Conservation (phyloP, 257 asterid genomes). For the Petrea volubilis region DNA sequence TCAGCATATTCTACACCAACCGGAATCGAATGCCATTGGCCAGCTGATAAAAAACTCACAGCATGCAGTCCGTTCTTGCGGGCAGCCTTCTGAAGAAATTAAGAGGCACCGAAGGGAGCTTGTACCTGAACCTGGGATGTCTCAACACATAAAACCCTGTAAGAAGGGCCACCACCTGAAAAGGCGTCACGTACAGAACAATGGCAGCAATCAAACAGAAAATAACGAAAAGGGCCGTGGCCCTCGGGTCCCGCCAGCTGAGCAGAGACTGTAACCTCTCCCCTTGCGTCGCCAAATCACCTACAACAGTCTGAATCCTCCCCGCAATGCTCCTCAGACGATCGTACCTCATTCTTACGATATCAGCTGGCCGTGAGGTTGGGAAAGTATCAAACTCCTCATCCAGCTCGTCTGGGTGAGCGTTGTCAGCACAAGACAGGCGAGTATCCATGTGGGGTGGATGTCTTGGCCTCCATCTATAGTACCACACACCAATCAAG, state of each 20-base stretch:
- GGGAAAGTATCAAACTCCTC: constrained; percentile 79
- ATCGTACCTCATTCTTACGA: constrained; percentile 68
- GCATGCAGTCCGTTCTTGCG: constrained; percentile 69
- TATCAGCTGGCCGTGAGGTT: constrained; percentile 55
- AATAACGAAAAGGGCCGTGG: constrained; percentile 60
- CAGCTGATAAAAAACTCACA: constrained; percentile 30
- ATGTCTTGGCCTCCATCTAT: constrained; percentile 70
- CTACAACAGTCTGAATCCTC: constrained; percentile 71
- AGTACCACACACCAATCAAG: constrained; percentile 68
- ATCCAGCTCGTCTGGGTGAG: constrained; percentile 60
- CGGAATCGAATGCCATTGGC: background rate
- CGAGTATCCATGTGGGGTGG: constrained; percentile 81
- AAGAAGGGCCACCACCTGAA: constrained; percentile 65
- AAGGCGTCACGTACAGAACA: constrained; percentile 65
- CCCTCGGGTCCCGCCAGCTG: constrained; percentile 86
- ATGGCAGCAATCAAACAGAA: constrained; percentile 65
- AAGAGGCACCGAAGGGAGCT: constrained; percentile 67
- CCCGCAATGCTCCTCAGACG: constrained; percentile 73
- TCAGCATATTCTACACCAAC: constrained; percentile 20
- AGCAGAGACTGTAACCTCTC: constrained; percentile 69
- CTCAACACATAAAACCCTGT: constrained; percentile 63
- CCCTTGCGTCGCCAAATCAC: constrained; percentile 82
- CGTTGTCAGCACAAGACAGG: constrained; percentile 65
- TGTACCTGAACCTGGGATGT: constrained; percentile 69
- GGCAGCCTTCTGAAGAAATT: constrained; percentile 78